Evolutionary conservation across 2,329 filamentous ascomycete species (phyloP).

Genomic region (Dothistroma septosporum): DNA sequence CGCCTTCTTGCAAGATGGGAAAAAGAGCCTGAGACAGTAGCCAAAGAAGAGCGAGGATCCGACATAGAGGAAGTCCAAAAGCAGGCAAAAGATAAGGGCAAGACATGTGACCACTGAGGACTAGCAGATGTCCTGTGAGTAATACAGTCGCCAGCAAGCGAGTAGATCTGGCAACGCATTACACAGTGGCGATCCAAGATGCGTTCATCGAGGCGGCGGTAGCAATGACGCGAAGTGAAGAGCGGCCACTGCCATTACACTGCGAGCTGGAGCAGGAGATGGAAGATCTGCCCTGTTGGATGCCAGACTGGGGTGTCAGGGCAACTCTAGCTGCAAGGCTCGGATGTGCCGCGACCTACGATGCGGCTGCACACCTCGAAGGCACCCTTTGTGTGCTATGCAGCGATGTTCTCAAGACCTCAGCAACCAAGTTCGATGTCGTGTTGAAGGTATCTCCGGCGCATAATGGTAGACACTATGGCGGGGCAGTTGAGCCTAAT

Average conservation of each 20-base stretch:
- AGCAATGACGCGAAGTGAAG: not conserved
- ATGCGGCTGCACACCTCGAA: not conserved
- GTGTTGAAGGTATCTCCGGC: not conserved
- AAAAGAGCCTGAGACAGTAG: no score
- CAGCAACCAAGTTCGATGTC: not conserved
- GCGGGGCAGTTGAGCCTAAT: not conserved
- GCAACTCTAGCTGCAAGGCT: not conserved
- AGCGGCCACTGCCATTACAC: slow-evolving; percentile 1
- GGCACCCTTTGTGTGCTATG: not conserved
- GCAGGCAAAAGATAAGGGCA: no score
- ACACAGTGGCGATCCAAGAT: not conserved
- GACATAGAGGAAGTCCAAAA: no score
- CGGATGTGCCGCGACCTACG: not conserved
- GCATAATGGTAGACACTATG: not conserved
- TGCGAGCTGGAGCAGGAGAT: slow-evolving; percentile 2
- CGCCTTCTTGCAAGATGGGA: no score
- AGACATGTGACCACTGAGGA: no score
- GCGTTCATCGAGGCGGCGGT: not conserved
- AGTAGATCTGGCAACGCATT: no score
- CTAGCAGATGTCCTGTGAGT: no score
- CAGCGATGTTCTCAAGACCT: not conserved
- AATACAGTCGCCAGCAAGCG: no score
- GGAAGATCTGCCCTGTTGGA: slow-evolving; percentile 1
- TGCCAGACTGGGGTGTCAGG: slow-evolving; percentile 9
- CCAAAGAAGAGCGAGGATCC: no score